phyloP scores from a whole-genome alignment of 495 filamentous ascomycete genomes.

The Acidiella bohemica region DNA sequence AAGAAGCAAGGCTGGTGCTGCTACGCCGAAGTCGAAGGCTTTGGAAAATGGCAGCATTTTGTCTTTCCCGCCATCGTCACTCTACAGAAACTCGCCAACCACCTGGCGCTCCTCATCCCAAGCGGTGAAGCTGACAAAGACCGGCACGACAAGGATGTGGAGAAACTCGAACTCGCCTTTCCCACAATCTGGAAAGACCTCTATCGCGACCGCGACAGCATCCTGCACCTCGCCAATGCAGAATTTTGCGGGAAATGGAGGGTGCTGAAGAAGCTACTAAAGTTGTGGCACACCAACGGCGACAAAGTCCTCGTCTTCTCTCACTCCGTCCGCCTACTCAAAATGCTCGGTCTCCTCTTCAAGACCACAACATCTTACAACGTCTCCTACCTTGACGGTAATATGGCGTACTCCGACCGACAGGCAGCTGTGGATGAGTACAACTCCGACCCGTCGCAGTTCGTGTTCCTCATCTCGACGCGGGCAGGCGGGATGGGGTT shows the following conservation, averaged over 20 bases:
- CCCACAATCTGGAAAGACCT: slow-evolving; percentile 67
- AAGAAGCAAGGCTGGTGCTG: slow-evolving; percentile 79
- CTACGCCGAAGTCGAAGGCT: slow-evolving; percentile 41
- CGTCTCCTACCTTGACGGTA: slow-evolving; percentile 79
- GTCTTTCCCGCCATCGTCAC: slow-evolving; percentile 78
- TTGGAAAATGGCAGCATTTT: slow-evolving; percentile 55
- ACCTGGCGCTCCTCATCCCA: slow-evolving; percentile 80
- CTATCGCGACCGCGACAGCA: slow-evolving; percentile 59
- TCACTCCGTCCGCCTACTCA: slow-evolving; percentile 71
- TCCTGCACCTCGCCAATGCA: slow-evolving; percentile 71
- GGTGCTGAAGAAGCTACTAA: slow-evolving; percentile 70
- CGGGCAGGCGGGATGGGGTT: slow-evolving; percentile 80
- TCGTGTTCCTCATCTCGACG: slow-evolving; percentile 92
- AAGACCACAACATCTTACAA: slow-evolving; percentile 72
- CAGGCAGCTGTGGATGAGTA: slow-evolving; percentile 71
- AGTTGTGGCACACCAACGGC: slow-evolving; percentile 76
- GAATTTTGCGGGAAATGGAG: slow-evolving; percentile 98
- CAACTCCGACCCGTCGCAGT: slow-evolving; percentile 76
- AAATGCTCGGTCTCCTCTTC: slow-evolving; percentile 78
- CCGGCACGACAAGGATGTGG: slow-evolving; percentile 70
- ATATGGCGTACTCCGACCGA: slow-evolving; percentile 75
- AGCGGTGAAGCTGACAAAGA: slow-evolving; percentile 50
- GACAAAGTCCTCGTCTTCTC: slow-evolving; percentile 93
- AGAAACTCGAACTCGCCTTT: slow-evolving; percentile 58
- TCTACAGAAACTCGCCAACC: slow-evolving; percentile 81